Conservation (phyloP, 2,329 filamentous ascomycete genomes). For the Cercospora canescens region DNA sequence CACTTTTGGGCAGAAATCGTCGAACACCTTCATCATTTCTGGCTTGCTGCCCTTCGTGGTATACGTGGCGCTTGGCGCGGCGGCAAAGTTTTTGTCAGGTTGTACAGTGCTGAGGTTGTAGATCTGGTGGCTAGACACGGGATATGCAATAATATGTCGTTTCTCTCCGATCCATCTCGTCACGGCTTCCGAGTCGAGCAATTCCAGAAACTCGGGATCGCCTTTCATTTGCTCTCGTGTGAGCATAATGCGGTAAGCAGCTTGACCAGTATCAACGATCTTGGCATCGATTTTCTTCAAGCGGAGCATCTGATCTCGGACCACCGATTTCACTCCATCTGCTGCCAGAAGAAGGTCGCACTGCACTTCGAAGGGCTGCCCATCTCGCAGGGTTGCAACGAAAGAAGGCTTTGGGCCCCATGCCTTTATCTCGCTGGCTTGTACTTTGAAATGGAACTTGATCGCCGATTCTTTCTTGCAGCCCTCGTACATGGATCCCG, state of each 20-base stretch:
- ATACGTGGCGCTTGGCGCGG: conserved; percentile 60
- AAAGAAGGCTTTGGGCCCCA: conserved; percentile 63
- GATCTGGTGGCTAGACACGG: conserved; percentile 65
- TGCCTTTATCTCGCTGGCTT: conserved; percentile 56
- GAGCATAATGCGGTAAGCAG: conserved; percentile 78
- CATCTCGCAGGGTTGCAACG: conserved; percentile 57
- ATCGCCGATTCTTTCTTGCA: conserved; percentile 65
- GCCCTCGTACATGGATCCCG: conserved; percentile 68
- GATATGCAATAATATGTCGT: conserved; percentile 77
- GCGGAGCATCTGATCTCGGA: conserved; percentile 55
- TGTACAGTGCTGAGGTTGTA: conserved; percentile 68
- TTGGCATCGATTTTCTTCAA: conserved; percentile 53
- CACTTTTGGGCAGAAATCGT: conserved; percentile 62
- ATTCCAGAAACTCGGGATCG: conserved; percentile 66
- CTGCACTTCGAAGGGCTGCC: conserved; percentile 54
- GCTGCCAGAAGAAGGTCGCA: conserved; percentile 48
- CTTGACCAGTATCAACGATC: conserved; percentile 70
- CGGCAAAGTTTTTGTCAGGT: conserved; percentile 60
- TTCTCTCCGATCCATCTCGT: conserved; percentile 75
- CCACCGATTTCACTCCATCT: conserved; percentile 52
- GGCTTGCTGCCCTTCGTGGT: conserved; percentile 63
- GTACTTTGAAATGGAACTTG: conserved; percentile 66
- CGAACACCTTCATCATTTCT: conserved; percentile 61
- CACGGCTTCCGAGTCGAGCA: conserved; percentile 67
- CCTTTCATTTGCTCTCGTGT: conserved; percentile 64